Base-by-base conservation (phyloP, 2,329 filamentous ascomycete genomes). In the Beauveria sp. region DNA sequence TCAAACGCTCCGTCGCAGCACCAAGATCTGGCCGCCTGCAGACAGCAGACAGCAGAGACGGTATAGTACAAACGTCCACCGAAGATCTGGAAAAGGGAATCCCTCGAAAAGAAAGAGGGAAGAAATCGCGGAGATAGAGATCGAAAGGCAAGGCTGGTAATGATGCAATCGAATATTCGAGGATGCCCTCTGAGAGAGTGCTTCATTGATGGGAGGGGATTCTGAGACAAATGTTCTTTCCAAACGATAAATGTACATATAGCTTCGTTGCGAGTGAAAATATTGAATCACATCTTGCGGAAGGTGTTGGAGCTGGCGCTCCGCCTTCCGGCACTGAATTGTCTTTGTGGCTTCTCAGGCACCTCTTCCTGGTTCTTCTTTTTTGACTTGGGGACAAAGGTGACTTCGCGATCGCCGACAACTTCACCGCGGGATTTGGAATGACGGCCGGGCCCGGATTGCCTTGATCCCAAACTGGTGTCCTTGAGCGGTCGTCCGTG, bases 261-360 rank as follows among this genome's bases (percentile, higher is more conserved):
- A 53, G 64, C 65, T 66, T 64, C 53, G 55, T 57, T 60, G 38
- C 54, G 52, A 61, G 46, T 58, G 65, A 61, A 60, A 51, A 60
- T 64, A 64, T 64, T 24, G 45, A 69, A 64, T 72, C 76, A 88
- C 79, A 90, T 80, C 69, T 80, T 82, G 72, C 88, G 83, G 73
- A 92, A 90, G 46, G 86, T 86, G 74, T 93, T 93, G 58, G 82
- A 83, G 74, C 88, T 91, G 56, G 90, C 90, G 73, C 88, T 92
- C 68, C 89, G 79, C 68, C 89, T 83, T 61, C 72, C 71, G 61
- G 77, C 76, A 51, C 60, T 63, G 34, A 71, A 71, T 66, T 73
- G 76, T 49, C 71, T 71, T 50, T 71, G 69, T 31, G 71, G 70
- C 28, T 63, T 63, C 49, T 71, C 69, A 28, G 73, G 68, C 43